These are phyloP conservation scores for Aspergillus mulundensis DNA, from an alignment of 495 filamentous ascomycete genomes.

Conservation along the genomic window DNA sequence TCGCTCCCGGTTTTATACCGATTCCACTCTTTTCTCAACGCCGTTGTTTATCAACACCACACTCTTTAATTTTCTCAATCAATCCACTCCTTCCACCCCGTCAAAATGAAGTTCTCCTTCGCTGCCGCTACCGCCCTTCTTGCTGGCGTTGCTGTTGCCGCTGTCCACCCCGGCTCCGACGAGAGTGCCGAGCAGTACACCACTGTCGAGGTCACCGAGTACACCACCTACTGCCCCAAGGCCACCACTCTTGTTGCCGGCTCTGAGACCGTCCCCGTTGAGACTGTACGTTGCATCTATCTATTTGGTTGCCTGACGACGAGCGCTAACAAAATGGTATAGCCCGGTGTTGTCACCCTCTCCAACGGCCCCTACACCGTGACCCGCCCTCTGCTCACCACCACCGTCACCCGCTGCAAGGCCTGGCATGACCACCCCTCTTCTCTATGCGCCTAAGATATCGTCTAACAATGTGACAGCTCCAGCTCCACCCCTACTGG, in stretches of 20 bases:
- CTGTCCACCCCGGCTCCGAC: conserved; percentile 39
- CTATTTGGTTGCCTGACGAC: not conserved
- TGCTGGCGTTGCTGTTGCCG: conserved; percentile 47
- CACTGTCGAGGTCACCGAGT: conserved; percentile 74
- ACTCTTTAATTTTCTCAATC: conserved; percentile 11
- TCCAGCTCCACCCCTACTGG: conserved; percentile 16
- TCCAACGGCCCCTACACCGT: conserved; percentile 57
- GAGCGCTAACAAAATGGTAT: not conserved
- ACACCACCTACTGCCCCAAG: conserved; percentile 83
- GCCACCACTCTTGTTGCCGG: conserved; percentile 68
- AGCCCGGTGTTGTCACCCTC: conserved; percentile 57
- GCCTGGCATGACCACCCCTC: conserved; percentile 49
- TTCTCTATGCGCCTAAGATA: not conserved
- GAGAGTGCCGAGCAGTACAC: conserved; percentile 47
- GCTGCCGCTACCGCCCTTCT: conserved; percentile 62
- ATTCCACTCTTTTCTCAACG: conserved; percentile 50
- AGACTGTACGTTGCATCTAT: conserved; percentile 61
- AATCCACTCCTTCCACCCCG: conserved; percentile 20
- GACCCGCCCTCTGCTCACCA: conserved; percentile 62
- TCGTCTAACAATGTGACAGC: not conserved
- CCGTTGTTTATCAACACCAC: conserved; percentile 25
- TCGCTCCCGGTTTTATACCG: conserved; percentile 36
- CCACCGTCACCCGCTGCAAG: conserved; percentile 60
- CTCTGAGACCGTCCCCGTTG: conserved; percentile 73
- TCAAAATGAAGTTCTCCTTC: conserved; percentile 93